Percentiles rank a stretch among this genome's conserved stretches.
These are phyloP conservation scores for Pelargonium australe DNA, from an alignment of 441 rosid species.

Conservation along the genomic window DNA sequence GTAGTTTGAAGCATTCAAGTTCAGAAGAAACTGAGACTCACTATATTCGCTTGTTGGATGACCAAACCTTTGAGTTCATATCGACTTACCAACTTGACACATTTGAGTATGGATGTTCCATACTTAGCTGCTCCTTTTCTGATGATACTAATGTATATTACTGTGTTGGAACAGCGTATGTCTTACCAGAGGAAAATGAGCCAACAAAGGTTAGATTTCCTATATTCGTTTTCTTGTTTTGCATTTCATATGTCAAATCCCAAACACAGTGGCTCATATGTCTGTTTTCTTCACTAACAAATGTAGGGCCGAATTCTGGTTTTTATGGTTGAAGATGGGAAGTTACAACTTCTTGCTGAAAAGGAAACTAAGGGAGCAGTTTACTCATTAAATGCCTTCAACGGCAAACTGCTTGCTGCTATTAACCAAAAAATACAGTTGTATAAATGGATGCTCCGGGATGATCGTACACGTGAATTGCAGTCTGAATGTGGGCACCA, in stretches of 20 bases:
- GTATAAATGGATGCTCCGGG: constrained; percentile 94
- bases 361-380: constrained; percentile 97
- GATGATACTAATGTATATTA: constrained; percentile 80
- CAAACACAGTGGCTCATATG: background rate
- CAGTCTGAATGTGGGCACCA: constrained; percentile 98
- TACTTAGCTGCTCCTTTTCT: constrained; percentile 86
- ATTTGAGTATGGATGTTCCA: constrained; percentile 87
- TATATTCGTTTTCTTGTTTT: constrained; percentile 14
- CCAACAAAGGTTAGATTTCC: constrained; percentile 68
- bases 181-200: constrained; percentile 88
- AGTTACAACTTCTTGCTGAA: constrained; percentile 79
- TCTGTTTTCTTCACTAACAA: constrained; percentile 14
- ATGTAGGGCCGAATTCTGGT: constrained; percentile 84
- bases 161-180: constrained; percentile 98
- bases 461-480: constrained; percentile 82
- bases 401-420: constrained; percentile 88
- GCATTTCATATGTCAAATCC: background rate
- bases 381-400: constrained; percentile 81
- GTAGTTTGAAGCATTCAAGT: constrained; percentile 65
- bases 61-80: constrained; percentile 80
- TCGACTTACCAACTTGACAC: constrained; percentile 81
- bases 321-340: constrained; percentile 80
- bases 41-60: constrained; percentile 82
- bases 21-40: constrained; percentile 81
- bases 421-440: constrained; percentile 93